phyloP scores from a whole-genome alignment of 108 stramenopile genomes.

The Fragilariopsis cylindrus region DNA sequence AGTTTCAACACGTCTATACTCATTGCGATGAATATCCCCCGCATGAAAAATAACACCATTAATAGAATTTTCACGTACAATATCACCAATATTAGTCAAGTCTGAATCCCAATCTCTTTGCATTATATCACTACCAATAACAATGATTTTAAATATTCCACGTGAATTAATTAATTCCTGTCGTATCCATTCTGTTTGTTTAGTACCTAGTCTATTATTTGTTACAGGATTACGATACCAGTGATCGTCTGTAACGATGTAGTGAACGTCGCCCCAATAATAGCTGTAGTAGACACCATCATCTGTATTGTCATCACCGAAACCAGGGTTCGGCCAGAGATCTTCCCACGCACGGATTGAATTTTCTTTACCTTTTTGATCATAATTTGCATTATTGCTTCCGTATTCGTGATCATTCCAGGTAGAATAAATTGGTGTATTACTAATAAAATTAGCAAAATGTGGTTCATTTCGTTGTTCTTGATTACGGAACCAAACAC shows the following conservation, averaged over 20 bases:
- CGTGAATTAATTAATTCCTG: slow-evolving; percentile 8
- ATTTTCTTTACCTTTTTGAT: slow-evolving; percentile 31
- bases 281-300: slow-evolving; percentile 26
- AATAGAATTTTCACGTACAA: slow-evolving; percentile 10
- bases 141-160: slow-evolving; percentile 33
- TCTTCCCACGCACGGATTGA: slow-evolving; percentile 13
- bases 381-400: slow-evolving; percentile 13
- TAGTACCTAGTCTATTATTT: slow-evolving; percentile 18
- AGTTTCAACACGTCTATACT: slow-evolving; percentile 17
- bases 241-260: slow-evolving; percentile 30
- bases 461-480: slow-evolving; percentile 30
- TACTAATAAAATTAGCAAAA: slow-evolving; percentile 26
- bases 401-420: slow-evolving; percentile 45
- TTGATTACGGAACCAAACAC: slow-evolving; percentile 28
- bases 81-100: slow-evolving; percentile 16
- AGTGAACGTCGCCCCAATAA: slow-evolving; percentile 32
- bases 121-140: slow-evolving; percentile 29
- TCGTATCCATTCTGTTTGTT: slow-evolving; percentile 28
- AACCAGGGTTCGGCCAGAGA: slow-evolving; percentile 32
- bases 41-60: slow-evolving; percentile 31
- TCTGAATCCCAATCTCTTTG: slow-evolving; percentile 14
- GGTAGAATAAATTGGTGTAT: slow-evolving; percentile 24
- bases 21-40: slow-evolving; percentile 40
- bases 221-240: slow-evolving; percentile 21
- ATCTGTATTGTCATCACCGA: neutral